Percentiles rank a stretch among this genome's conserved stretches.
Conservation (phyloP, 352 stramenopile genomes). For the Globisporangium acanthophoron region DNA sequence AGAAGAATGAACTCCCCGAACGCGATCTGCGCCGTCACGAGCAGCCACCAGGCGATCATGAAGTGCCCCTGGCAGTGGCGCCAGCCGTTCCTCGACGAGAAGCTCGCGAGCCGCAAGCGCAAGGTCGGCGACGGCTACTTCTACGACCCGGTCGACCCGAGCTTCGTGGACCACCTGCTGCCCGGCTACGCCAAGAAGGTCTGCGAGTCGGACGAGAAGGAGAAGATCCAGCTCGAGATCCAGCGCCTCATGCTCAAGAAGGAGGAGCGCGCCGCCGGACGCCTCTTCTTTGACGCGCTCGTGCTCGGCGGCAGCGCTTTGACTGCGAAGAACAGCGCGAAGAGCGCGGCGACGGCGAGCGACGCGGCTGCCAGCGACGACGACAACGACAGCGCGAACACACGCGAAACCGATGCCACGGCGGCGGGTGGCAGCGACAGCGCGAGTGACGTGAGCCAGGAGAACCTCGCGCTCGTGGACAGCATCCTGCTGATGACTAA, state of each 20-base stretch:
- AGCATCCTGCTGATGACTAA: conserved; percentile 78
- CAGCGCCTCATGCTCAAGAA: conserved; percentile 75
- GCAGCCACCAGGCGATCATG: conserved; percentile 78
- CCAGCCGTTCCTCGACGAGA: conserved; percentile 79
- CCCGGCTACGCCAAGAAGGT: conserved; percentile 78
- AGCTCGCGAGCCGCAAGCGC: conserved; percentile 76
- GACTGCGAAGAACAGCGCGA: neutral
- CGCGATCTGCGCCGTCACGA: conserved; percentile 28
- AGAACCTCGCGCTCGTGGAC: conserved; percentile 70
- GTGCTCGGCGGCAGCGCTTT: conserved; percentile 10
- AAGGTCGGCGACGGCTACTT: conserved; percentile 79
- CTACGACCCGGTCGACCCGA: conserved; percentile 83
- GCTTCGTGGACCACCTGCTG: conserved; percentile 79
- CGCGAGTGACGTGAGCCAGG: conserved; percentile 22
- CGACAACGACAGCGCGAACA: neutral
- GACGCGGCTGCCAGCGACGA: conserved; percentile 8
- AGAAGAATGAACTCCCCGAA: conserved; percentile 49
- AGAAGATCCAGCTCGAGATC: conserved; percentile 81
- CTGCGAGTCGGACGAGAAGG: conserved; percentile 77
- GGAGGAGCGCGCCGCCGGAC: conserved; percentile 27
- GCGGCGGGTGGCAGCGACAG: neutral
- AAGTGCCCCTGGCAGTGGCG: conserved; percentile 88
- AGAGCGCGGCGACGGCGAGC: neutral
- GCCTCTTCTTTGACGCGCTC: conserved; percentile 29
- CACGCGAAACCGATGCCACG: neutral